A percentile compares a stretch with the other conserved stretches of the same genome.
phyloP scores from a whole-genome alignment of 2,329 filamentous ascomycete species.

The Aspergillus sp. region DNA sequence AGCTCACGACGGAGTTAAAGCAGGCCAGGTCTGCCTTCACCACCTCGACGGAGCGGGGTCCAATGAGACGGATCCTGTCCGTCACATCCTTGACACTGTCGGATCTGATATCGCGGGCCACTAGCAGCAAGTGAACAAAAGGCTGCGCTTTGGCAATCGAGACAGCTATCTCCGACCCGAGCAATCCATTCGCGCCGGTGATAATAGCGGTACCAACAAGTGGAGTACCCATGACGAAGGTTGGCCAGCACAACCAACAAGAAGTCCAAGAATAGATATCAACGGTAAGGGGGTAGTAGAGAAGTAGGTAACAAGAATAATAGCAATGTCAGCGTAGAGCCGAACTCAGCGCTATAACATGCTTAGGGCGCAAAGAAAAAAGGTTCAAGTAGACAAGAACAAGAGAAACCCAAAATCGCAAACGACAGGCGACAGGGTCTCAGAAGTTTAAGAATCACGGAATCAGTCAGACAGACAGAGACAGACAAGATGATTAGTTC shows the following conservation, averaged over 20 bases:
- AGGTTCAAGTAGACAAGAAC: background rate
- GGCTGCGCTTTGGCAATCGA: slow-evolving; percentile 40
- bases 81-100: slow-evolving; percentile 32
- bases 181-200: slow-evolving; percentile 37
- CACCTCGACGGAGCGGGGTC: slow-evolving; percentile 37
- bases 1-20: slow-evolving; percentile 34
- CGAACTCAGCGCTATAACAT: slow-evolving; percentile 4
- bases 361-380: background rate
- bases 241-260: background rate
- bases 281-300: background rate
- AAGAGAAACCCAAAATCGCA: background rate
- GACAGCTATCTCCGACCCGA: slow-evolving; percentile 39
- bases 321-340: background rate
- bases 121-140: slow-evolving; percentile 37
- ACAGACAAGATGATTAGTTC: background rate
- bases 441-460: background rate
- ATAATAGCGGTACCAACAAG: slow-evolving; percentile 41
- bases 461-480: background rate
- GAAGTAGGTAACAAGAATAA: background rate
- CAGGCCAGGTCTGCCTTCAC: slow-evolving; percentile 33
- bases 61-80: slow-evolving; percentile 34
- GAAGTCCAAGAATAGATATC: background rate
- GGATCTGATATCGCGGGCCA: slow-evolving; percentile 32
- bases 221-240: slow-evolving; percentile 32
- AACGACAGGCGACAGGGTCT: background rate